Base-by-base conservation (phyloP, 176 grass and related monocot genomes). In the Oryza coarctata region DNA sequence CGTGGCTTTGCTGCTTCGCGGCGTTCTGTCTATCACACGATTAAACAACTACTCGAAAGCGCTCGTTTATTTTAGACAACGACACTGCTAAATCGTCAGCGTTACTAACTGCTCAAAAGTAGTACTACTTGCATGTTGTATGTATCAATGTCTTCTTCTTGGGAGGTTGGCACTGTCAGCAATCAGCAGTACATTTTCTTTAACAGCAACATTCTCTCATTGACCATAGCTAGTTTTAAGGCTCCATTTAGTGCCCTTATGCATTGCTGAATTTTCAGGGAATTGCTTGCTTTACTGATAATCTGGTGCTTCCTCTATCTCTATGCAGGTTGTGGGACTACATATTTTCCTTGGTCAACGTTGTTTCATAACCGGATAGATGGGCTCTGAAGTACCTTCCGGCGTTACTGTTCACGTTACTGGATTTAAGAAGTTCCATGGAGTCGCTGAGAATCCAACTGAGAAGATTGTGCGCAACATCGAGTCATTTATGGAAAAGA, bases 361-460 rank as follows among this genome's bases (percentile, higher is more conserved):
- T 25, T 25, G 7, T 25, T 25, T 15, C 73, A 33, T 5, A 45
- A 3, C 1, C 68, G 36, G 23, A 55, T 57, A 69, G 57, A 92
- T 92, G 90, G 90, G 90, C 86, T 92, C 86, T 13, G 90, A 92
- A 85, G 86, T 79, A 50, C 78, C 86, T 80, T 75, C 73, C 17
- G 60, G 44, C 0, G 66, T 86, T 47, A 86, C 83, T 47, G 65
- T 92, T 7, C 90, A 92, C 23, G 65, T 89, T 32, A 89, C 86
- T 36, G 90, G 90, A 23, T 92, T 89, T 12, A 92, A 92, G 83
- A 86, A 83, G 81, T 92, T 92, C 26, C 86, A 92, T 70, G 90
- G 90, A 7, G 90, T 92, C 1, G 70, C 75, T 20, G 86, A 86
- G 31, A 92, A 92, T 30, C 90, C 90, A 41, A 92, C 90, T 1